Evolutionary conservation across 495 filamentous ascomycete species (phyloP).

Genomic region (Xylaria grammica): DNA sequence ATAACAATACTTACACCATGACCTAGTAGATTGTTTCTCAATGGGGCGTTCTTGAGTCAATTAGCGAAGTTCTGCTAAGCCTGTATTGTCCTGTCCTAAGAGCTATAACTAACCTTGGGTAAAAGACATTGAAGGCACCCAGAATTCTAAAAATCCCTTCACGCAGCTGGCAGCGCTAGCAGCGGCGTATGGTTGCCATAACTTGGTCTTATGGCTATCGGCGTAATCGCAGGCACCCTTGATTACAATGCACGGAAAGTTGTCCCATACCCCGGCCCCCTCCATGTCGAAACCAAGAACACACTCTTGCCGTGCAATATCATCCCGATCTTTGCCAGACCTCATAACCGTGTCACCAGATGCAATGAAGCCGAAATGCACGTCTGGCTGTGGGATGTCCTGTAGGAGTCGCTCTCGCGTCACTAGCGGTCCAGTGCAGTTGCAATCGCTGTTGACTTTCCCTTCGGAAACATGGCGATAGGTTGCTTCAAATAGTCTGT

Average conservation of each 20-base stretch:
- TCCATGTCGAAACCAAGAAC: slow-evolving; percentile 36
- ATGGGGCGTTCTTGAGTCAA: too few species aligned
- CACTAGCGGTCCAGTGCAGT: neutral
- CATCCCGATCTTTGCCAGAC: slow-evolving; percentile 37
- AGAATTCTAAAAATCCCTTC: too few species aligned
- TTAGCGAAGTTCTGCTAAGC: too few species aligned
- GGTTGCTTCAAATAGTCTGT: too few species aligned
- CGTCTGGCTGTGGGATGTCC: neutral
- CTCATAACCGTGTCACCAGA: slow-evolving; percentile 39
- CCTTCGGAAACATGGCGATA: too few species aligned
- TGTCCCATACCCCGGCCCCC: slow-evolving; percentile 45
- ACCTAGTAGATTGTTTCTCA: too few species aligned
- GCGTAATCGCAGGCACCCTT: slow-evolving; percentile 49
- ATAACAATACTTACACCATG: too few species aligned
- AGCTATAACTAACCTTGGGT: too few species aligned
- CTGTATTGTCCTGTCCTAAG: too few species aligned
- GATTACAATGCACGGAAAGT: slow-evolving; percentile 36
- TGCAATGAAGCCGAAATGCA: neutral
- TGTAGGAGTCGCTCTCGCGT: neutral
- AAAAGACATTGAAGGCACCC: too few species aligned
- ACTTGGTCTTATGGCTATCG: slow-evolving; percentile 48
- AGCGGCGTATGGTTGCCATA: slow-evolving; percentile 49
- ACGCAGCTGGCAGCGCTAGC: slow-evolving; percentile 39
- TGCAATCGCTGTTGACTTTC: neutral
- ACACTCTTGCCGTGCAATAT: neutral